Evolutionary conservation across 2,329 filamentous ascomycete species (phyloP).

Genomic region (Cladophialophora exuberans): DNA sequence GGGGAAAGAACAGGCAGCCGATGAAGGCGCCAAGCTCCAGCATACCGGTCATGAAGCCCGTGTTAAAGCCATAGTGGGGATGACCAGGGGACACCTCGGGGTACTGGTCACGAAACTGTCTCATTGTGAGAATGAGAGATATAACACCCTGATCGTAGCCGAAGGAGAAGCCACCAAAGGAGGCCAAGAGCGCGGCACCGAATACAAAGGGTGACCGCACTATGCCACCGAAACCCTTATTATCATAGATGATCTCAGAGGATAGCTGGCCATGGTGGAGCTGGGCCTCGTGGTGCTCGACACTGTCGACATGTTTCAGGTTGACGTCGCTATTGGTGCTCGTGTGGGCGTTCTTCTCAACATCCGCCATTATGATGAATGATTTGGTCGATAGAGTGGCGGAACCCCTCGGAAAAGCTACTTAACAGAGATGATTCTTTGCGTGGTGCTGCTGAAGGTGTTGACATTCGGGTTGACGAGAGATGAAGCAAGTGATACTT

Average conservation of each 20-base stretch:
- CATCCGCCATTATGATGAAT: no score
- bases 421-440: no score
- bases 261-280: neutral
- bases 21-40: conserved; percentile 55
- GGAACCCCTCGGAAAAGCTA: no score
- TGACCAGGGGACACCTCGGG: conserved; percentile 46
- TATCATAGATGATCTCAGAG: no score
- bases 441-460: no score
- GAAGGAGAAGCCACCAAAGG: conserved; percentile 47
- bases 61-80: conserved; percentile 44
- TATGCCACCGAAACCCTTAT: conserved; percentile 34
- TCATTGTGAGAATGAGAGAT: conserved; percentile 56
- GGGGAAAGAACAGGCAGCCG: conserved; percentile 10
- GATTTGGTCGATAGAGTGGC: no score
- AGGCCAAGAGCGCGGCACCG: conserved; percentile 49
- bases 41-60: conserved; percentile 58
- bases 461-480: neutral
- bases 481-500: neutral
- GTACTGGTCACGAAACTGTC: conserved; percentile 54
- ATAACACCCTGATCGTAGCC: conserved; percentile 51
- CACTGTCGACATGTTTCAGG: neutral
- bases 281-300: neutral
- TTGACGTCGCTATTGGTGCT: no score
- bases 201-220: conserved; percentile 46
- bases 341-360: no score